Evolutionary conservation across 208 protist species (phyloP), one percentile per base, ranked within the genome.

Genomic region (Wallacemonas sp.): DNA sequence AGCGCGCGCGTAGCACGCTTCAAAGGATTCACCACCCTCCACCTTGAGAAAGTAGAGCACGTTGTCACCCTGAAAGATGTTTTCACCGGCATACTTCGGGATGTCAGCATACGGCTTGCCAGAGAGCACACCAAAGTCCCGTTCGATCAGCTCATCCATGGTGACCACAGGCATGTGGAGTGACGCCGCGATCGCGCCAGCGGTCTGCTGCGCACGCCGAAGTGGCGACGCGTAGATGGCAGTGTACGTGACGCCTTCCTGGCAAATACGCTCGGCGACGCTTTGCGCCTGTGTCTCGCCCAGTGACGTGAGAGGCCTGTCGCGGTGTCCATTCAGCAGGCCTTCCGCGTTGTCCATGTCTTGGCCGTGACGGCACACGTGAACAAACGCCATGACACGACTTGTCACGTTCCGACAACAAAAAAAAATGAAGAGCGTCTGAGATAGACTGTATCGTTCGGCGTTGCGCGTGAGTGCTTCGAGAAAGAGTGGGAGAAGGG

Each of bases 301-400:
- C 2, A 94, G 71, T 5, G 70, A 61, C 0, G 92, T 91, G 10
- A 97, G 71, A 1, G 89, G 87, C 30, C 85, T 60, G 61, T 97
- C 71, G 15, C 92, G 79, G 68, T 94, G 92, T 0, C 92, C 92
- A 45, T 97, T 97, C 8, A 97, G 71, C 41, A 95, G 55, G 27
- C 89, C 83, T 0, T 73, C 65, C 9, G 62, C 74, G 66, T 97
- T 97, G 71, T 97, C 89, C 62, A 87, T 66, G 68, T 97, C 87
- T 66, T 97, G 89, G n/a, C 92, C 92, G 60, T 97, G 92, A 27
- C 92, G 78, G 66, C 89, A 94, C 0, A 94, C 39, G 48, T 88
- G 76, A 57, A 97, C 68, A 44, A 72, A 45, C 1, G 87, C 79
- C 87, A 91, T 87, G 1, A 26, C 2, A n/a, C n/a, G n/a, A n/a